phyloP scores from a whole-genome alignment of 2,329 filamentous ascomycete species.

The Myriosclerotinia curreyana region DNA sequence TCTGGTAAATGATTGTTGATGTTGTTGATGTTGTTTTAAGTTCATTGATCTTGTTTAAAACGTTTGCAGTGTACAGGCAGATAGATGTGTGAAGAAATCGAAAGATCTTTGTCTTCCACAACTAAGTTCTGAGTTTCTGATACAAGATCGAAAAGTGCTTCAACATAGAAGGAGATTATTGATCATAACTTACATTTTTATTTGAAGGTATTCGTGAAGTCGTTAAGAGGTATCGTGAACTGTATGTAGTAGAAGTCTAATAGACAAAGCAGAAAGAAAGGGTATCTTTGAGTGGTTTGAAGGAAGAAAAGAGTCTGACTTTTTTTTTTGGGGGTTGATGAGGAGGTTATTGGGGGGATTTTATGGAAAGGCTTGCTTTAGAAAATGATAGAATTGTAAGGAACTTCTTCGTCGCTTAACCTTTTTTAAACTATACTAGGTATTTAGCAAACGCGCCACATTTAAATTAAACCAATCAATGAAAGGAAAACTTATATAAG shows the following conservation, averaged over 20 bases:
- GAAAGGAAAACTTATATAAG: not conserved
- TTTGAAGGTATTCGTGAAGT: constrained; percentile 21
- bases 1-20: not conserved
- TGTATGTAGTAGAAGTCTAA: constrained; percentile 17
- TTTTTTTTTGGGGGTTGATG: constrained; percentile 12
- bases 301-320: constrained; percentile 11
- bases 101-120: not conserved
- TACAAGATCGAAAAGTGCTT: not conserved
- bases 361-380: constrained; percentile 21
- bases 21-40: not conserved
- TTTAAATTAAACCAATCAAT: constrained; percentile 5
- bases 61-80: no score
- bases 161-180: not conserved
- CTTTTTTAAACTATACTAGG: not conserved
- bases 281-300: constrained; percentile 21
- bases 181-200: constrained; percentile 17
- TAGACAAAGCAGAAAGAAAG: constrained; percentile 20
- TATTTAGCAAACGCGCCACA: constrained; percentile 9
- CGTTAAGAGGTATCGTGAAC: constrained; percentile 14
- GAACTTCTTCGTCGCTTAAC: constrained; percentile 18
- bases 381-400: constrained; percentile 24
- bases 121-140: not conserved
- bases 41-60: not conserved
- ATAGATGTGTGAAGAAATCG: not conserved
- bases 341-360: constrained; percentile 9